Base-by-base conservation (phyloP, 2,329 filamentous ascomycete genomes). In the Aspergillus pseudotamarii region DNA sequence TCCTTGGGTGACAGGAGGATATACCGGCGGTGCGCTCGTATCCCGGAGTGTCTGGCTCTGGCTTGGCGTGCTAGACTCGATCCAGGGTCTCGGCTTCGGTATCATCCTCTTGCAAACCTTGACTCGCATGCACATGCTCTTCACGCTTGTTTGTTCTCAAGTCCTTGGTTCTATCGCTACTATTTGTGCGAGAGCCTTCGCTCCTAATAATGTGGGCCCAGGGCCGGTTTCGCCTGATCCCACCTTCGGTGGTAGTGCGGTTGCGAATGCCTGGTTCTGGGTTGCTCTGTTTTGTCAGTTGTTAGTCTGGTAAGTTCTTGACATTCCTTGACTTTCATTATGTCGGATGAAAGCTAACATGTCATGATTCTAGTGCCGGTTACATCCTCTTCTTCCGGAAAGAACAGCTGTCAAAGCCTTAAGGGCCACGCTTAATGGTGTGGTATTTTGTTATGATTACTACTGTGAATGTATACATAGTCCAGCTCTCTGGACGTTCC, bases 61-160 rank as follows among this genome's bases (percentile, higher is more conserved):
- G 88, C 83, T 91, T 0, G 88, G 88, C 43, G 82, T 89, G 6
- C 79, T 90, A 10, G 88, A 91, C 68, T 82, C 86, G 9, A 77
- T 90, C 8, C 88, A 91, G 72, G 87, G 87, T 50, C 84, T 90
- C 2, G 88, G 88, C 2, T 85, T 90, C 60, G 88, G 88, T 60
- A 90, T 90, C 87, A 86, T 90, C 58, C 79, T 91, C 5, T 75
- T 90, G 48, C 86, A 89, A 71, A 90, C 88, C 0, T 75, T 89
- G 67, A 90, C 88, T 1, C 80, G 88, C n/a, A 83, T 89, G 73
- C 88, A 91, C 71, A 87, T 90, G 62, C 82, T 85, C 58, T 88
- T 87, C 67, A 85, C 87, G 0, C 78, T 90, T 26, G 81, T 89
- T 43, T 76, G 71, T 1, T 87, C 87, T 3, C 88, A 91, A 74